phyloP scores from a whole-genome alignment of 176 grass and related monocot species.

The Phoenix dactylifera region DNA sequence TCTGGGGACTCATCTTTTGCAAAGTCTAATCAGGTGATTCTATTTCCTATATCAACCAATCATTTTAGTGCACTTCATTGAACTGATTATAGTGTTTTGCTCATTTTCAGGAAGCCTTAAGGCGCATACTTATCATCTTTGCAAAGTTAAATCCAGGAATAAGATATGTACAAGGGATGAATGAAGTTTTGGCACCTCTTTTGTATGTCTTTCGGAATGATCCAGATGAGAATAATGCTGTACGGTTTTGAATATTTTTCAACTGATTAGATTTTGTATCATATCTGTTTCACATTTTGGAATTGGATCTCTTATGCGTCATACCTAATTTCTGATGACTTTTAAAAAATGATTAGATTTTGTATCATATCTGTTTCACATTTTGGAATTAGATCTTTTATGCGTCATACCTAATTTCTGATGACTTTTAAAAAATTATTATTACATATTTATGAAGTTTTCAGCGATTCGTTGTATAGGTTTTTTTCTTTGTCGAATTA shows the following conservation, averaged over 20 bases:
- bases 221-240: constrained; percentile 73
- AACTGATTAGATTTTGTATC: not conserved
- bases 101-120: constrained; percentile 51
- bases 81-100: constrained; percentile 17
- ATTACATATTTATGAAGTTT: too few relatives aligned
- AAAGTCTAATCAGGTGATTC: constrained; percentile 77
- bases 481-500: too few relatives aligned
- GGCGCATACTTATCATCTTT: constrained; percentile 59
- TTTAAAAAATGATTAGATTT: not conserved
- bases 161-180: constrained; percentile 98
- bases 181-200: constrained; percentile 74
- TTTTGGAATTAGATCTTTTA: too few relatives aligned
- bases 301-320: too few relatives aligned
- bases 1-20: constrained; percentile 65
- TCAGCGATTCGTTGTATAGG: too few relatives aligned
- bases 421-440: too few relatives aligned
- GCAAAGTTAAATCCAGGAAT: constrained; percentile 85
- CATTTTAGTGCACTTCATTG: constrained; percentile 13
- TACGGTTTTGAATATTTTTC: constrained; percentile 54
- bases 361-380: not conserved
- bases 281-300: not conserved
- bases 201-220: constrained; percentile 79
- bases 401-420: too few relatives aligned
- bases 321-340: too few relatives aligned
- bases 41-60: constrained; percentile 19